Evolutionary conservation across 1,284 basidiomycete species (phyloP).

Genomic region (Heterobasidion parviporum): DNA sequence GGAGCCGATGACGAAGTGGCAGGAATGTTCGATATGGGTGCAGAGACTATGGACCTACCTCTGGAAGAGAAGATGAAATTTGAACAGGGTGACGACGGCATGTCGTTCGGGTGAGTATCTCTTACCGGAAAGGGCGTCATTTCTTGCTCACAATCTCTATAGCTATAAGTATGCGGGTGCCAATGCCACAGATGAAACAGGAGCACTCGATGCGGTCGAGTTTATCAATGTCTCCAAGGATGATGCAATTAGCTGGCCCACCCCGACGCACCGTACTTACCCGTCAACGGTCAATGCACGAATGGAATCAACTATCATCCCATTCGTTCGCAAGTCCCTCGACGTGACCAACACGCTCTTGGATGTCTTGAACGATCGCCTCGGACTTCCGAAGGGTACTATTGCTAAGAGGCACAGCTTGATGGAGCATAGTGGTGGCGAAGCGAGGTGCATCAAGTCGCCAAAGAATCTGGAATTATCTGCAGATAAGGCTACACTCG

Average conservation of each 20-base stretch:
- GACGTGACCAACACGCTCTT: constrained; percentile 25
- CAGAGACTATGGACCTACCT: constrained; percentile 24
- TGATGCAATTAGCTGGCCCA: constrained; percentile 25
- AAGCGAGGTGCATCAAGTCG: constrained; percentile 29
- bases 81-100: constrained; percentile 27
- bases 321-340: constrained; percentile 25
- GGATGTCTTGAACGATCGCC: constrained; percentile 20
- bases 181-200: constrained; percentile 25
- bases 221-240: constrained; percentile 26
- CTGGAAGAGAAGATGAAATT: constrained; percentile 27
- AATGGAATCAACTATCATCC: constrained; percentile 23
- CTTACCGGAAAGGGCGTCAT: neutral
- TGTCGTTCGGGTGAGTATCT: constrained; percentile 21
- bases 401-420: constrained; percentile 21
- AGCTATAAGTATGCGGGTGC: constrained; percentile 29
- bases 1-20: constrained; percentile 23
- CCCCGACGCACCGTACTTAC: constrained; percentile 21
- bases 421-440: constrained; percentile 27
- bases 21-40: constrained; percentile 27
- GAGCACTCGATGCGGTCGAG: constrained; percentile 23
- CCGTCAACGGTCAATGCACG: constrained; percentile 23
- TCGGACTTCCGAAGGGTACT: constrained; percentile 23
- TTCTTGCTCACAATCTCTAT: neutral
- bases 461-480: constrained; percentile 13
- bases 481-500: constrained; percentile 20